Base-by-base conservation (phyloP, 352 stramenopile species). In the Phytophthora agathidicida region DNA sequence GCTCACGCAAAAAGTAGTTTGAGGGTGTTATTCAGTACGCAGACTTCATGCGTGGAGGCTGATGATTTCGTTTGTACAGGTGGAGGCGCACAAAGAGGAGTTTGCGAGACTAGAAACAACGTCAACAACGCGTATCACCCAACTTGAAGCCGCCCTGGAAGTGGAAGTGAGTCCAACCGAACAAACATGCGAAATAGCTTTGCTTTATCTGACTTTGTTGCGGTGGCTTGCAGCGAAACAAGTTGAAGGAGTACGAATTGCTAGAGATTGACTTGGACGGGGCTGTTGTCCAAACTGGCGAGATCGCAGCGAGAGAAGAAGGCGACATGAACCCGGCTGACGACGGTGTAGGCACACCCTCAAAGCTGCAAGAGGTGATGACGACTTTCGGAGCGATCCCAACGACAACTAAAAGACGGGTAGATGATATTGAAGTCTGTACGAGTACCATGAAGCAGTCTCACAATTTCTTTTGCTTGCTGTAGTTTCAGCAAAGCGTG, bases 401-500 rank as follows among this genome's bases (percentile, higher is more conserved):
- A 3, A 84, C 73, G 2, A 83, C 75, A 7, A 83, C 68, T 1
- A 89, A 91, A 48, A 78, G 83, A 62, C 55, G 81, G 44, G 83
- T 91, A 74, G 11, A n/a, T n/a, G 73, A 6, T 44, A 14, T 39
- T 32, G 5, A n/a, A n/a, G n/a, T n/a, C n/a, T n/a, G n/a, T n/a
- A n/a, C n/a, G n/a, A n/a, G n/a, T n/a, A n/a, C n/a, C n/a, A n/a
- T n/a, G n/a, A n/a, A n/a, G n/a, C n/a, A n/a, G n/a, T n/a, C n/a
- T n/a, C n/a, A n/a, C n/a, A n/a, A n/a, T n/a, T n/a, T n/a, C n/a
- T n/a, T n/a, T 46, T 32, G 10, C 17, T 17, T 54, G 5, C 39
- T n/a, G n/a, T 52, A 93, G 83, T 93, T 93, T 53, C 75, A 91
- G 24, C 83, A 93, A 28, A 91, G 81, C 32, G 81, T 90, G 4